Base-by-base conservation (phyloP, 148 eudicot species). In the Camellia sinensis region DNA sequence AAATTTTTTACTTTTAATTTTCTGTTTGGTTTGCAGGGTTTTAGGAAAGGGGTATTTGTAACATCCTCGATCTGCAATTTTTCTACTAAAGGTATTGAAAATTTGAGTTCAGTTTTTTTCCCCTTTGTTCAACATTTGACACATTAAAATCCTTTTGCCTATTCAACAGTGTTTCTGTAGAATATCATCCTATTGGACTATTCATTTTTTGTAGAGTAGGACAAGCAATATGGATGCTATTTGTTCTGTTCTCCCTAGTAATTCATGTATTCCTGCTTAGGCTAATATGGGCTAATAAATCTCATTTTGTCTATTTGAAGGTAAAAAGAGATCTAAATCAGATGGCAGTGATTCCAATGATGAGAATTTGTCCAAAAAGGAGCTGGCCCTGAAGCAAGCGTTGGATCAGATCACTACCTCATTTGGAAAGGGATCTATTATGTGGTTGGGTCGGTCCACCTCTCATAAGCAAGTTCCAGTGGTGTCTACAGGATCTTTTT, bases 391-490 rank as follows among this genome's bases (percentile, higher is more conserved):
- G 46, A 84, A 90, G 63, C 93, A 86, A 84, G 98, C 99, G 2
- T 7, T 97, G 43, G 99, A 97, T 79, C 99, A 97, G 82, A 94
- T 97, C 76, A 87, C 90, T 6, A 62, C 91, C 48, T 86, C 98
- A 66, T 94, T 88, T 83, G 99, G 99, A 76, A 92, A 97, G 78
- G 99, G 98, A 54, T 90, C 99, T 67, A 97, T 97, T 46, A 94
- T 97, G 99, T 94, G 97, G 97, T 92, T 97, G 81, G 99, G 98
- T 74, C 89, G 97, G 75, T 83, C 90, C 46, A 85, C 50, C 11
- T 79, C 88, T 76, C 87, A 86, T 62, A 87, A 80, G 85, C 82
- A 91, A 74, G 93, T 89, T 63, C 98, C 99, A 2, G 99, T 97
- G 76, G 85, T 97, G 77, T 97, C 99, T 70, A 92, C 97, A 52